Base-by-base conservation (phyloP, 179 eudicot genomes). In the Vitellaria paradoxa region DNA sequence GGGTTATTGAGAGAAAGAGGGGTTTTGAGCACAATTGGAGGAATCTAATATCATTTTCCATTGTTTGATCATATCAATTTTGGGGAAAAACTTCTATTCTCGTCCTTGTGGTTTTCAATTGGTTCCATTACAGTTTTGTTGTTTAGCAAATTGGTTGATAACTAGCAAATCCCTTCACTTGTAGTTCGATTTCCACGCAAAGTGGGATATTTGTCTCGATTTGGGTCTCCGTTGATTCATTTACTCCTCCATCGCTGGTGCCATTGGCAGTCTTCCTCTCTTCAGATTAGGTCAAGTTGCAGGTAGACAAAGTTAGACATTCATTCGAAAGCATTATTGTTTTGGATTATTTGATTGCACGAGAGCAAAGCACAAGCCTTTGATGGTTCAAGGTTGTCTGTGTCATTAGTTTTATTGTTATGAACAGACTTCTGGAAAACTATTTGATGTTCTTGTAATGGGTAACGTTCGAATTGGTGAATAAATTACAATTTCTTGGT, bases 21-120 rank as follows among this genome's bases (percentile, higher is more conserved):
- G 82, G 82, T 91, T 49, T 18, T 88, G 70, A 85, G 73, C 6
- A 89, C n/a, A n/a, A n/a, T 90, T 75, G 89, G 86, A 14, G 96
- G 91, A n/a, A 47, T 91, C 23, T 87, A 84, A 76, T 91, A 77
- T 26, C 73, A 76, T 74, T 66, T 90, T 14, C 53, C 40, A 2
- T 70, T 61, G 15, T 78, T 86, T 72, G 83, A 84, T n/a, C 81
- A 86, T 79, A 3, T 89, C 21, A 86, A 82, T 6, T 84, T 30
- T 65, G 97, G 97, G 80, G 93, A 89, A 78, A 91, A 87, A n/a
- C n/a, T n/a, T n/a, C n/a, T n/a, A 62, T 91, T 92, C 65, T 91
- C 93, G 3, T 86, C 79, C 12, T 93, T 60, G 21, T 92, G 97
- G 64, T 91, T 84, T 74, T 85, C 86, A 70, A 82, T 93, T 21